Conservation (phyloP, 352 stramenopile species). For the Phytopythium montanum region DNA sequence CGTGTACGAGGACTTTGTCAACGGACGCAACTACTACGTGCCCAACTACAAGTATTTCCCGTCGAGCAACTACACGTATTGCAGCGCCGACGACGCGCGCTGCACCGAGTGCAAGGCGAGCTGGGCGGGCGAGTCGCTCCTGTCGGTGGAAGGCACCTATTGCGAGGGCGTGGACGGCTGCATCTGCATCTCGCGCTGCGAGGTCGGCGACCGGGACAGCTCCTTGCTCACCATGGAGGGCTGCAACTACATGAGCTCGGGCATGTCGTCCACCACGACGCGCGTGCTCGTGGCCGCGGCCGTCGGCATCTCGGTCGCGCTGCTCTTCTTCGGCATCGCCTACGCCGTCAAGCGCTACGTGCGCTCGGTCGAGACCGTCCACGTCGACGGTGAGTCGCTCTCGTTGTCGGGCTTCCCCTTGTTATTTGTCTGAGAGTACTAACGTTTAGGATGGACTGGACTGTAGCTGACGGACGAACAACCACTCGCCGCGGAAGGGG, state of each 20-base stretch:
- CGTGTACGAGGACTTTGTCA: slow-evolving; percentile 26
- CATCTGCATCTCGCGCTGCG: slow-evolving; percentile 38
- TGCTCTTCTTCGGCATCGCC: slow-evolving; percentile 8
- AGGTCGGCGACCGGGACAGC: slow-evolving; percentile 21
- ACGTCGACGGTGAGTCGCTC: background rate
- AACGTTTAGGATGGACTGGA: background rate
- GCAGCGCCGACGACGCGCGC: slow-evolving; percentile 26
- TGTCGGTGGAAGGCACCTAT: slow-evolving; percentile 21
- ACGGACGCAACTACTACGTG: slow-evolving; percentile 40
- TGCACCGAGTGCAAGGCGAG: slow-evolving; percentile 24
- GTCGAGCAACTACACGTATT: slow-evolving; percentile 38
- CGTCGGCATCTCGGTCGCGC: slow-evolving; percentile 10
- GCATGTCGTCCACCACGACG: slow-evolving; percentile 16
- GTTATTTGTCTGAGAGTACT: background rate
- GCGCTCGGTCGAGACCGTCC: background rate
- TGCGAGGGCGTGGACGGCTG: slow-evolving; percentile 32
- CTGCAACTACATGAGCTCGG: background rate
- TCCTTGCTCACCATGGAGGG: slow-evolving; percentile 25
- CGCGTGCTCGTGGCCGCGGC: slow-evolving; percentile 23
- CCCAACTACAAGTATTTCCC: slow-evolving; percentile 41
- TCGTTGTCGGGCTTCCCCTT: background rate
- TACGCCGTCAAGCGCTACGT: slow-evolving; percentile 6
- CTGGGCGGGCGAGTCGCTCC: slow-evolving; percentile 27
- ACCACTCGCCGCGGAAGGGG: background rate
- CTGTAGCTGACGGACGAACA: background rate